Base-by-base conservation (phyloP, 2,329 filamentous ascomycete species). In the Penicillium digitatum region DNA sequence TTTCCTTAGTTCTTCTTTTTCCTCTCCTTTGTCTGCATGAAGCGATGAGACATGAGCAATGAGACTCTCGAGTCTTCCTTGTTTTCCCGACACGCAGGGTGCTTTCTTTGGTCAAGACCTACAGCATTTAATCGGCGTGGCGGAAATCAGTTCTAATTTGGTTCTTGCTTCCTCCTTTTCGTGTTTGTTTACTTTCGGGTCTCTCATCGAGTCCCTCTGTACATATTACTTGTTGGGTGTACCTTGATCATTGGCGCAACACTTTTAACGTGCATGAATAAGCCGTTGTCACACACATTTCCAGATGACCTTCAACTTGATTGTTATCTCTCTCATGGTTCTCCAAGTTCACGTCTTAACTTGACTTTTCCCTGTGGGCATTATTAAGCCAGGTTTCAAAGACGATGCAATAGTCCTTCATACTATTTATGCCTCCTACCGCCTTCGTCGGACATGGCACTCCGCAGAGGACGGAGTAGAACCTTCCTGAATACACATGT, bases 1-100 rank as follows among this genome's bases (percentile, higher is more conserved):
- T 61, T 54, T 56, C 55, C 39, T 60, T 56, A 61, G 59, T 62
- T 50, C 18, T 38, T 52, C 60, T 54, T 55, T 52, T 49, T 27
- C 52, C 27, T 56, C 45, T 49, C 54, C 38, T 57, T 62, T 56
- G 57, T 64, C 42, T 60, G 56, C 56, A 65, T 58, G 63, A 65
- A 59, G 61, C 57, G 59, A 65, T 54, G 63, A 62, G 63, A 60
- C 54, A 65, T 56, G 63, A 65, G 63, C 61, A 64, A 55, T 52
- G 56, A 51, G 56, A n/a, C 48, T 50, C 45, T 58, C 40, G 52
- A 53, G 61, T 60, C 49, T 61, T 55, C 52, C 53, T 54, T 58
- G 45, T 45, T 47, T 53, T n/a, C 29, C 46, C 35, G 50, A 38
- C n/a, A 45, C 48, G 42, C 52, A 22, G 39, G 56, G 46, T 40